Evolutionary conservation across 805 yeast genomes (phyloP), one percentile per base, ranked within the genome.

Genomic region (Candida krabiensis): DNA sequence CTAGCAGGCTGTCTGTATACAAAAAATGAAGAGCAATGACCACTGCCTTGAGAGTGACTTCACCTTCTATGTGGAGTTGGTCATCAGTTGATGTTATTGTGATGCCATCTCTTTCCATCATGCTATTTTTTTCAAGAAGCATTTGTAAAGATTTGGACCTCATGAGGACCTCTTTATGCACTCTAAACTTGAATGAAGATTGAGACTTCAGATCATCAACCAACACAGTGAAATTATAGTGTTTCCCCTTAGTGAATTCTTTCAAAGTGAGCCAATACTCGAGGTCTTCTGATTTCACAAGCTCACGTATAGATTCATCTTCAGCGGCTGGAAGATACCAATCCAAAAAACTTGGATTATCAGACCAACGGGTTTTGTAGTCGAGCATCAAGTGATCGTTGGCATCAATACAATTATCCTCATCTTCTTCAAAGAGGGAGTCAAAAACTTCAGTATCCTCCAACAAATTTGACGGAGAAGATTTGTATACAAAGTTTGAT

Each of bases 1-100:
- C 69, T 4, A 73, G 28, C 4, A 62, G 53, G 12, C 52, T 50
- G 37, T 77, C 78, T 0, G 81, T 73, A 50, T 80, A 81, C 0
- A 77, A 38, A 38, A 67, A 69, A 50, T 76, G 75, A 5, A 76
- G 44, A 7, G 75, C 50, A 2, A 81, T 60, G 22, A 66, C 55
- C 9, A 71, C 55, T 7, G 61, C 40, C 19, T 55, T 40, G 1
- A 55, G 18, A 8, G 49, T 52, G 3, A 58, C 38, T 18, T 51
- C 43, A 14, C 64, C 64, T n/a, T 40, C 13, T 6, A 58, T 40
- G 3, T 19, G n/a, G 19, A 52, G 11, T 11, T 34, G 30, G 14
- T 16, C n/a, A 11, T 23, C 12, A 19, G 30, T 11, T 4, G 19
- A n/a, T 4, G 35, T 23, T 5, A 56, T 18, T 2, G 9, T 19